Conservation (phyloP, 2,329 filamentous ascomycete genomes). For the Exophiala lecanii-corni region DNA sequence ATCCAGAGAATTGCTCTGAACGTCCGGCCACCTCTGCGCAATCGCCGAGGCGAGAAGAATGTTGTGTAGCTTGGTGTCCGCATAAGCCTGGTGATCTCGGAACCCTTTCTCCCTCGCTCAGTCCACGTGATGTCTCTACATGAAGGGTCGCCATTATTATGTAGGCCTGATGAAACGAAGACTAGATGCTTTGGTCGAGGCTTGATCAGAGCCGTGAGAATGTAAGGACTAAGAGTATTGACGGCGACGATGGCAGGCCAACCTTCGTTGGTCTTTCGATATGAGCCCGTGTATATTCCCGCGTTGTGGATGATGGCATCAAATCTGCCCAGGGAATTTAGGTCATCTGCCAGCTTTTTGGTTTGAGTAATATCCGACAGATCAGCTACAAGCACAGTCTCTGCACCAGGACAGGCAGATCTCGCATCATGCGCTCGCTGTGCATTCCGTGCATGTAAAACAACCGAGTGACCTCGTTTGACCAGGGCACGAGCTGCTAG, state of each 20-base stretch:
- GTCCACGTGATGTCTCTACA: conserved; percentile 33
- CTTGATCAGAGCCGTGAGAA: conserved; percentile 49
- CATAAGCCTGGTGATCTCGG: conserved; percentile 43
- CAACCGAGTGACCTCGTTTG: conserved; percentile 50
- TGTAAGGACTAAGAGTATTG: conserved; percentile 55
- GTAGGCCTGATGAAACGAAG: conserved; percentile 50
- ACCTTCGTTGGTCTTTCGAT: conserved; percentile 42
- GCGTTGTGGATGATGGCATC: conserved; percentile 58
- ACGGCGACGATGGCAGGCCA: conserved; percentile 51
- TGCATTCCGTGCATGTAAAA: conserved; percentile 54
- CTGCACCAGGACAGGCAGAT: conserved; percentile 46
- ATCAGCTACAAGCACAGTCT: conserved; percentile 50
- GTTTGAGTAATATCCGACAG: conserved; percentile 48
- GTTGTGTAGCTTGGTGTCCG: conserved; percentile 54
- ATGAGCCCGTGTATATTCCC: conserved; percentile 40
- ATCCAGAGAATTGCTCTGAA: conserved; percentile 46
- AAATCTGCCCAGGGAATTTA: conserved; percentile 48
- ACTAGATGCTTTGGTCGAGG: conserved; percentile 46
- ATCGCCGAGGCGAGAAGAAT: conserved; percentile 54
- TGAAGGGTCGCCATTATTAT: conserved; percentile 42
- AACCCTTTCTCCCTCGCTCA: conserved; percentile 25
- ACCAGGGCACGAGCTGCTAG: conserved; percentile 48
- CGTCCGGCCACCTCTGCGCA: conserved; percentile 43
- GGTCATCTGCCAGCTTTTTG: conserved; percentile 48
- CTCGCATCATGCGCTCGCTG: conserved; percentile 49